A percentile compares a stretch with the other conserved stretches of the same genome.
Evolutionary conservation across 495 filamentous ascomycete species (phyloP).

Genomic region (Tricharina praecox): DNA sequence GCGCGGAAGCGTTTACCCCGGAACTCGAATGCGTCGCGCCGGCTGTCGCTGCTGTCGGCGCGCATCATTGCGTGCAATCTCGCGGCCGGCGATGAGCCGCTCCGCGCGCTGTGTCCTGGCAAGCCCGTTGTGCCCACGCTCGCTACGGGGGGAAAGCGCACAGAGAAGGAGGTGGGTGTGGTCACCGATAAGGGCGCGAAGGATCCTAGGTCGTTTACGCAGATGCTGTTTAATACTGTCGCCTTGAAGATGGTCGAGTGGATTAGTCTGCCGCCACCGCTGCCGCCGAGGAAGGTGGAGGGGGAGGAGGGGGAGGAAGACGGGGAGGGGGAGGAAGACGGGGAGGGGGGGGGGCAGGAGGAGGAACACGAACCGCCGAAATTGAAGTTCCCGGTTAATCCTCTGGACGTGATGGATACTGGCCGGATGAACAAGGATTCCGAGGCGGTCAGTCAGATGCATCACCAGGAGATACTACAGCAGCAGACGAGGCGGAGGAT

Average conservation of each 20-base stretch:
- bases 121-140: slow-evolving; percentile 28
- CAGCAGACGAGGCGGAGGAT: slow-evolving; percentile 12
- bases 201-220: slow-evolving; percentile 71
- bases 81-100: slow-evolving; percentile 62
- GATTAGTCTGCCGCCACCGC: slow-evolving; percentile 27
- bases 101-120: slow-evolving; percentile 50
- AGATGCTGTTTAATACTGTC: slow-evolving; percentile 62
- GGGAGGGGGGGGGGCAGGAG: slow-evolving; percentile 14
- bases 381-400: slow-evolving; percentile 15
- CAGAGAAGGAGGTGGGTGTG: slow-evolving; percentile 34
- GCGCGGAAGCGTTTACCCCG: slow-evolving; percentile 51
- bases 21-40: slow-evolving; percentile 46
- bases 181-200: slow-evolving; percentile 32
- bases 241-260: slow-evolving; percentile 67
- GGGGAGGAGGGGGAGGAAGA: slow-evolving; percentile 12
- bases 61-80: slow-evolving; percentile 63
- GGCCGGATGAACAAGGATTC: slow-evolving; percentile 19
- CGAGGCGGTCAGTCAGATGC: slow-evolving; percentile 21
- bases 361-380: slow-evolving; percentile 24
- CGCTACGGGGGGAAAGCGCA: slow-evolving; percentile 11
- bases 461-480: slow-evolving; percentile 23
- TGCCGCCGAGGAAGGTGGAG: slow-evolving; percentile 2
- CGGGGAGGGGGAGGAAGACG: slow-evolving; percentile 7
- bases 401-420: slow-evolving; percentile 23
- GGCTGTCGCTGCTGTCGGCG: slow-evolving; percentile 43